Conservation (phyloP, 176 grass and related monocot genomes). For the Eragrostis curvula region DNA sequence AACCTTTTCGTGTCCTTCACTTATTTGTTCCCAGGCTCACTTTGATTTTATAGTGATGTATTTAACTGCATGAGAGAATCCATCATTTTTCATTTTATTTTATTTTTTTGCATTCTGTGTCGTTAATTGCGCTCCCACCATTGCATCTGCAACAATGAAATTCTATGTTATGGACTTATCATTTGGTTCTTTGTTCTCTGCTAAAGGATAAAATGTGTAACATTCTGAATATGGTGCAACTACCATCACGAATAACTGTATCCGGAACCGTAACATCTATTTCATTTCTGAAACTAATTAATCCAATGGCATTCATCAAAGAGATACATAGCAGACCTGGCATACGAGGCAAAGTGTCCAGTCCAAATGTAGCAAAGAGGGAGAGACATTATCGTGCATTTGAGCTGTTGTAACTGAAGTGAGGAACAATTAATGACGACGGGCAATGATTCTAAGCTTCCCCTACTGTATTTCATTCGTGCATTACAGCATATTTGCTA, state of each 20-base stretch:
- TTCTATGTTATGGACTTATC: conserved; percentile 2
- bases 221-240: not conserved
- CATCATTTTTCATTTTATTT: too few relatives aligned
- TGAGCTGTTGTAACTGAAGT: not conserved
- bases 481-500: not conserved
- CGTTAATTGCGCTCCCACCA: too few relatives aligned
- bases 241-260: not conserved
- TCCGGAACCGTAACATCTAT: not conserved
- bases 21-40: not conserved
- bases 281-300: conserved; percentile 18
- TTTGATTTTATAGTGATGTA: conserved; percentile 12
- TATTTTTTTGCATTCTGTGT: too few relatives aligned
- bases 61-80: conserved; percentile 12
- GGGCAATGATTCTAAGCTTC: not conserved
- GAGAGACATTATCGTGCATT: not conserved
- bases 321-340: not conserved
- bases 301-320: not conserved
- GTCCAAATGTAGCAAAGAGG: not conserved
- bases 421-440: not conserved
- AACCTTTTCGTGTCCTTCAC: conserved; percentile 30
- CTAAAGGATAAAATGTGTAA: not conserved
- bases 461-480: too few relatives aligned
- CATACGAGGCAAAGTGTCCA: not conserved
- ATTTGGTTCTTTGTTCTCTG: not conserved
- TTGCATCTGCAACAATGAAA: too few relatives aligned